These are phyloP conservation scores for Physaria fendleri DNA, from an alignment of 345 rosid species.

Conservation along the genomic window DNA sequence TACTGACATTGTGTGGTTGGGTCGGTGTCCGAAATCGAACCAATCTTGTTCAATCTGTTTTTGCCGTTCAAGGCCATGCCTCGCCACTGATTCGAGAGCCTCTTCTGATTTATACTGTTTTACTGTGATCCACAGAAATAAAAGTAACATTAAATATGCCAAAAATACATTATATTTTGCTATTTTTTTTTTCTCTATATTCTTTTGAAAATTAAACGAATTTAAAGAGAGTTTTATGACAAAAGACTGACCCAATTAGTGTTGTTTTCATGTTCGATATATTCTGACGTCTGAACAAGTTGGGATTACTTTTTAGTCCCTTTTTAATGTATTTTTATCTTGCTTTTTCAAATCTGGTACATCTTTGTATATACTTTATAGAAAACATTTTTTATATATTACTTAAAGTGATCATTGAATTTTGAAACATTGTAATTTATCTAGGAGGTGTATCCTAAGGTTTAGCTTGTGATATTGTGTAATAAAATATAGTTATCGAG, in stretches of 20 bases:
- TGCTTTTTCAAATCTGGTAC: too few species aligned
- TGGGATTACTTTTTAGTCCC: neutral
- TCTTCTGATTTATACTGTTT: conserved; percentile 2
- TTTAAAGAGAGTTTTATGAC: neutral
- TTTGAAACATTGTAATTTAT: too few species aligned
- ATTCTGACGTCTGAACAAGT: neutral
- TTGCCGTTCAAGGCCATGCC: conserved; percentile 28
- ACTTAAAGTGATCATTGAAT: too few species aligned
- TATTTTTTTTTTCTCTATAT: neutral
- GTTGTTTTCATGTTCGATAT: neutral
- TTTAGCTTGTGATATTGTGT: neutral
- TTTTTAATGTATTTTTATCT: too few species aligned
- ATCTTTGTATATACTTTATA: too few species aligned
- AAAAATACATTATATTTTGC: neutral
- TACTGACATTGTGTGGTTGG: conserved; percentile 4
- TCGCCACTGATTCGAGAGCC: conserved; percentile 6
- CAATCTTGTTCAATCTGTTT: neutral
- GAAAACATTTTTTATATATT: too few species aligned
- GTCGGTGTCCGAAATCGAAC: conserved; percentile 14
- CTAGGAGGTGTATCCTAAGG: neutral
- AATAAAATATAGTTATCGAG: neutral
- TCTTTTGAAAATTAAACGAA: neutral
- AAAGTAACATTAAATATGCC: neutral
- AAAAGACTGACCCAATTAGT: too few species aligned
- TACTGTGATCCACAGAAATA: neutral